phyloP scores from a whole-genome alignment of 2,329 filamentous ascomycete species.

The Sclerotinia minor region DNA sequence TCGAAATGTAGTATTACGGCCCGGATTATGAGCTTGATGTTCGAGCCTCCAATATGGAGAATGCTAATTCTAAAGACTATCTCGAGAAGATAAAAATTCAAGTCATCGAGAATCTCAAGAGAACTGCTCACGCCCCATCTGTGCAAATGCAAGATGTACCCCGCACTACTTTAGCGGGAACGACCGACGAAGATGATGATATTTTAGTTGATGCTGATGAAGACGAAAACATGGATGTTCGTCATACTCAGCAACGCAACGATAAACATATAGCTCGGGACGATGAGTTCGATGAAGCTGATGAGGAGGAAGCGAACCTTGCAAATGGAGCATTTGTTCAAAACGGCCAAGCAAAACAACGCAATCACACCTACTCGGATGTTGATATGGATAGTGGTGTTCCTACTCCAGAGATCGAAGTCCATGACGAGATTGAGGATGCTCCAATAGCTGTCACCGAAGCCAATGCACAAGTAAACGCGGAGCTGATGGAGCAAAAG shows the following conservation, averaged over 20 bases:
- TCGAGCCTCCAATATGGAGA: slow-evolving; percentile 83
- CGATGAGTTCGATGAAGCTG: slow-evolving; percentile 83
- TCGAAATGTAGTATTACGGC: slow-evolving; percentile 72
- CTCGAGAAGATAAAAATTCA: slow-evolving; percentile 78
- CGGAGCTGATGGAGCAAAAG: slow-evolving; percentile 40
- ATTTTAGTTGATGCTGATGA: slow-evolving; percentile 72
- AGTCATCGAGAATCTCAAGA: slow-evolving; percentile 82
- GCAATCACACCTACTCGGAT: slow-evolving; percentile 57
- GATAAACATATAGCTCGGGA: slow-evolving; percentile 76
- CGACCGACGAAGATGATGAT: slow-evolving; percentile 66
- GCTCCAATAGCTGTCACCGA: slow-evolving; percentile 34
- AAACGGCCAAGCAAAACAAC: slow-evolving; percentile 51
- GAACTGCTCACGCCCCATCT: slow-evolving; percentile 82
- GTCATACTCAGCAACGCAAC: slow-evolving; percentile 78
- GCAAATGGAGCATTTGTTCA: slow-evolving; percentile 64
- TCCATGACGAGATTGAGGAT: slow-evolving; percentile 35
- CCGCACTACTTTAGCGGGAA: slow-evolving; percentile 59
- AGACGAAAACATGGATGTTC: slow-evolving; percentile 80
- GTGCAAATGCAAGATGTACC: slow-evolving; percentile 85
- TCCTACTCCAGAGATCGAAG: slow-evolving; percentile 43
- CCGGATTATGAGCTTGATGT: slow-evolving; percentile 91
- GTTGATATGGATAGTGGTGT: slow-evolving; percentile 54
- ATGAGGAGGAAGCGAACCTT: slow-evolving; percentile 78
- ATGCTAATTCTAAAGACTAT: slow-evolving; percentile 81
- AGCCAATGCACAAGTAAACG: slow-evolving; percentile 41